Percentiles rank a stretch among this genome's conserved stretches.
Conservation (phyloP, 2,329 filamentous ascomycete genomes). For the Fusarium temperatum region DNA sequence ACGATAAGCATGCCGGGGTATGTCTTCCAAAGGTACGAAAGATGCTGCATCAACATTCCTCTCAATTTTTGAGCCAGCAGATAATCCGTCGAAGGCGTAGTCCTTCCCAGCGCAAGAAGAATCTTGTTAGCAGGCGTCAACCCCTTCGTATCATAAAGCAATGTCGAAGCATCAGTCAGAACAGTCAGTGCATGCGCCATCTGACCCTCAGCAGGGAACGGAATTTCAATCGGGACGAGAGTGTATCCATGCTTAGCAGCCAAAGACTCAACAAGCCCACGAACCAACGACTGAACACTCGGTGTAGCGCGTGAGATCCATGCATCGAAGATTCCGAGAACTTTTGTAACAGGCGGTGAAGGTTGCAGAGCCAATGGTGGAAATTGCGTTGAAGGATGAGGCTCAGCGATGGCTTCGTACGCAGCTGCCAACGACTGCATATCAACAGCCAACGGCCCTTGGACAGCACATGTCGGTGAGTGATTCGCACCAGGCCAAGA, state of each 20-base stretch:
- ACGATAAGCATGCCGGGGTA: conserved; percentile 77
- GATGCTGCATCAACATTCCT: conserved; percentile 74
- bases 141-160: conserved; percentile 57
- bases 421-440: conserved; percentile 72
- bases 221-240: conserved; percentile 65
- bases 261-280: conserved; percentile 61
- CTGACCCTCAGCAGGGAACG: conserved; percentile 70
- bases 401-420: conserved; percentile 71
- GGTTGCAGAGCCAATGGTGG: conserved; percentile 48
- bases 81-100: conserved; percentile 72
- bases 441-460: conserved; percentile 73
- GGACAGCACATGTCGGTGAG: conserved; percentile 69
- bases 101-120: conserved; percentile 69
- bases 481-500: conserved; percentile 66
- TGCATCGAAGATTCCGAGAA: conserved; percentile 69
- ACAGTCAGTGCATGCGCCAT: conserved; percentile 79
- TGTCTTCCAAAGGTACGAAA: conserved; percentile 70
- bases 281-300: conserved; percentile 53
- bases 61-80: conserved; percentile 76
- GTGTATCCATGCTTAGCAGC: conserved; percentile 61
- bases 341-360: conserved; percentile 48
- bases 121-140: conserved; percentile 71
- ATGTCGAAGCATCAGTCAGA: conserved; percentile 66
- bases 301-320: conserved; percentile 66
- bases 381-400: conserved; percentile 68